Conservation (phyloP, 2,329 filamentous ascomycete species). For the Hansfordia pulvinata region DNA sequence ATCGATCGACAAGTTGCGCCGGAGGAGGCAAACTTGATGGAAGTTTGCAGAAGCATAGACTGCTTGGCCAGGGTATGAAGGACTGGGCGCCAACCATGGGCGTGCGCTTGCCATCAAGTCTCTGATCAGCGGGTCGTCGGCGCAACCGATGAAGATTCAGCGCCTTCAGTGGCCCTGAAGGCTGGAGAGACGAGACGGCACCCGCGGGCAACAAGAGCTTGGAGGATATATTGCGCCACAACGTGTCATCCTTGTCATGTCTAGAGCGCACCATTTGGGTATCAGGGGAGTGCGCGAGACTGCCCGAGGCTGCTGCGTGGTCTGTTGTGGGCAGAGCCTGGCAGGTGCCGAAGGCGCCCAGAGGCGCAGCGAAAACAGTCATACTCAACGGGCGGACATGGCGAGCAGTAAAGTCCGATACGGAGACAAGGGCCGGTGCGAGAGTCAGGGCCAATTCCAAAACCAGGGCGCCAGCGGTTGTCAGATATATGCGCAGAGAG, state of each 20-base stretch:
- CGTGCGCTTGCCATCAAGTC: constrained; percentile 25
- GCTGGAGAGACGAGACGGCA: constrained; percentile 23
- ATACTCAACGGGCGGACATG: constrained; percentile 25
- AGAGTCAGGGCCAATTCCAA: constrained; percentile 32
- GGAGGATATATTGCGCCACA: constrained; percentile 36
- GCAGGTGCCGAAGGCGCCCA: constrained; percentile 33
- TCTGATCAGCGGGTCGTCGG: constrained; percentile 26
- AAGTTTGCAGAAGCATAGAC: constrained; percentile 37
- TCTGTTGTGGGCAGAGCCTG: constrained; percentile 21
- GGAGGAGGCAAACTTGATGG: constrained; percentile 25
- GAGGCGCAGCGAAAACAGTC: constrained; percentile 38
- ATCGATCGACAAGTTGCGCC: constrained; percentile 23
- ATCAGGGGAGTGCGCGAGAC: constrained; percentile 36
- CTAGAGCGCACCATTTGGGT: constrained; percentile 31
- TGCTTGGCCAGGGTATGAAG: constrained; percentile 38
- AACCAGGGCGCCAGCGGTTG: constrained; percentile 39
- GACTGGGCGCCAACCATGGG: constrained; percentile 20
- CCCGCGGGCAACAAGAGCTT: constrained; percentile 36
- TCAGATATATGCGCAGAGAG: constrained; percentile 39
- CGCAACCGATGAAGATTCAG: constrained; percentile 34
- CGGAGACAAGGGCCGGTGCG: constrained; percentile 30
- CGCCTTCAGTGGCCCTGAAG: too few species aligned
- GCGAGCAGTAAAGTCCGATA: constrained; percentile 27
- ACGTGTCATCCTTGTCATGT: constrained; percentile 23
- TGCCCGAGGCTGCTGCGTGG: constrained; percentile 19